These are phyloP conservation scores for Stylonectria norvegica DNA, from an alignment of 2,329 filamentous ascomycete genomes.

Conservation along the genomic window DNA sequence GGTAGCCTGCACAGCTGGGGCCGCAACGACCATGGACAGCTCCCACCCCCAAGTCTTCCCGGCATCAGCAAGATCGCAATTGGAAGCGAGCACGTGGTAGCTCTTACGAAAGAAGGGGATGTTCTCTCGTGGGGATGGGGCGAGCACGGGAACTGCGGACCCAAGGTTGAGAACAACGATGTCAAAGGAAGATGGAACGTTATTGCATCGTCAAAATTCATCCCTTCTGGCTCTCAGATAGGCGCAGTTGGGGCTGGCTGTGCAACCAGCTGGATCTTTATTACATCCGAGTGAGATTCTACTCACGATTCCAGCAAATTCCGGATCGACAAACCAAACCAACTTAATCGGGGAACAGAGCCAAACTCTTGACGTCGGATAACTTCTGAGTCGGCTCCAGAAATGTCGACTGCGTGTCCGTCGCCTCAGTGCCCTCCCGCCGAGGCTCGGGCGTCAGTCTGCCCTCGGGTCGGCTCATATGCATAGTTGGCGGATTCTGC, in stretches of 20 bases:
- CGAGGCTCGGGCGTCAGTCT: constrained; percentile 15
- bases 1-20: constrained; percentile 72
- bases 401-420: constrained; percentile 30
- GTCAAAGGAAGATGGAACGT: constrained; percentile 68
- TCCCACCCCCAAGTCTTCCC: constrained; percentile 62
- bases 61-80: constrained; percentile 62
- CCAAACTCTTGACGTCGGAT: constrained; percentile 57
- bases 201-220: constrained; percentile 56
- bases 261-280: constrained; percentile 75
- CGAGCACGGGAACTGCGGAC: constrained; percentile 94
- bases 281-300: constrained; percentile 23
- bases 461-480: constrained; percentile 39
- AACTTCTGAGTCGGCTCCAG: constrained; percentile 72
- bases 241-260: constrained; percentile 75
- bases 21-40: constrained; percentile 78
- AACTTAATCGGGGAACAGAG: constrained; percentile 40
- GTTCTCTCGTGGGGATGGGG: constrained; percentile 94
- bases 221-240: constrained; percentile 51
- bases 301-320: constrained; percentile 8
- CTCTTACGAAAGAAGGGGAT: constrained; percentile 59
- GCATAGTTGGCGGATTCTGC: constrained; percentile 44
- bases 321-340: not conserved
- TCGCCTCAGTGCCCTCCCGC: constrained; percentile 20
- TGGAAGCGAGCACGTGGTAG: constrained; percentile 88
- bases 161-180: constrained; percentile 58